Percentiles rank a stretch among this genome's conserved stretches.
phyloP scores from a whole-genome alignment of 78 protist genomes.

The Chrysochromulina parva region DNA sequence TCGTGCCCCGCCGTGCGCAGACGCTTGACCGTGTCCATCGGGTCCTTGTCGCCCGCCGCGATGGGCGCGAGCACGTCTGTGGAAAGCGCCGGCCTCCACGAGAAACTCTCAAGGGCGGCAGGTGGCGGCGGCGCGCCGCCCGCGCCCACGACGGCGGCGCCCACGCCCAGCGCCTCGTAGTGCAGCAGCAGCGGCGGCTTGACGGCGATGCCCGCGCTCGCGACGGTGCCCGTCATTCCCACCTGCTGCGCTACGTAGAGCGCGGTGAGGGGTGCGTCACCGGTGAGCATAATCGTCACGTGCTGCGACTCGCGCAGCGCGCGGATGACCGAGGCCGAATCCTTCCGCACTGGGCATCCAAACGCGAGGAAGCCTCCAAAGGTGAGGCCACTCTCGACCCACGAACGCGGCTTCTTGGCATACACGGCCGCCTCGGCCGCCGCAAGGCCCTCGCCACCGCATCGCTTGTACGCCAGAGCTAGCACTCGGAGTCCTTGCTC shows the following conservation, averaged over 20 bases:
- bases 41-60: background rate
- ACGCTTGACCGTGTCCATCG: background rate
- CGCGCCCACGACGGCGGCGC: background rate
- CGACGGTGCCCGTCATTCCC: constrained; percentile 12
- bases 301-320: constrained; percentile 20
- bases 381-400: constrained; percentile 10
- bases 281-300: constrained; percentile 43
- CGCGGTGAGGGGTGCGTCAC: constrained; percentile 59
- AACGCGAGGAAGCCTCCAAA: constrained; percentile 53
- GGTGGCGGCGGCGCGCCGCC: background rate
- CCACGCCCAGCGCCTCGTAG: background rate
- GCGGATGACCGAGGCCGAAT: background rate
- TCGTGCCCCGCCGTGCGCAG: background rate
- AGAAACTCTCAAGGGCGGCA: no score
- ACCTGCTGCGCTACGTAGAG: constrained; percentile 53
- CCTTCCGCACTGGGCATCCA: background rate
- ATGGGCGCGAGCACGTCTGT: no score
- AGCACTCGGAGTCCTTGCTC: constrained; percentile 46
- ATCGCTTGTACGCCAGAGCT: constrained; percentile 34
- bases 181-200: constrained; percentile 17
- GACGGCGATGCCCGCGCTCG: background rate
- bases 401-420: background rate
- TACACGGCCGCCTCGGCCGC: background rate
- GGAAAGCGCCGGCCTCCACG: no score
- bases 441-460: background rate